Conservation (phyloP, 2,329 filamentous ascomycete species). For the Zarea fungicola region DNA sequence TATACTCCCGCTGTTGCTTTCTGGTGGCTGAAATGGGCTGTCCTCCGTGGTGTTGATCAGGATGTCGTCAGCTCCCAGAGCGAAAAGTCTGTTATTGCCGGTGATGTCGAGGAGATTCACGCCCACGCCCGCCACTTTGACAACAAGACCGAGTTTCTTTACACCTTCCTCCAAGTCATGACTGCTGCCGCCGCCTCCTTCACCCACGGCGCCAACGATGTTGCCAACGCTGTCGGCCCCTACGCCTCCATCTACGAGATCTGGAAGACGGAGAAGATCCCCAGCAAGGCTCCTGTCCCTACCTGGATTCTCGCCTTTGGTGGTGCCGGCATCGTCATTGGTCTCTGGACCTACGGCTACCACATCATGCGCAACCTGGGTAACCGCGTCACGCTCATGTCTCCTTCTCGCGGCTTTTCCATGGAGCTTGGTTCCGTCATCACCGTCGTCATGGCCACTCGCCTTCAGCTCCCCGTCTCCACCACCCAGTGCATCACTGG, state of each 20-base stretch:
- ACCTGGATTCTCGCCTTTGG: constrained; percentile 55
- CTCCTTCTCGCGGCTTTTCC: constrained; percentile 52
- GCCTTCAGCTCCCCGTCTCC: constrained; percentile 56
- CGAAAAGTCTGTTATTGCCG: constrained; percentile 39
- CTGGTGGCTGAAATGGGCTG: constrained; percentile 38
- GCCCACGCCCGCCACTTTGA: constrained; percentile 53
- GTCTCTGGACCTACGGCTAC: constrained; percentile 57
- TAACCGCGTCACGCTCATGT: constrained; percentile 59
- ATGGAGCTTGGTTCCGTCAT: constrained; percentile 58
- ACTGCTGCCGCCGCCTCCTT: constrained; percentile 60
- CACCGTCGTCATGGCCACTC: constrained; percentile 59
- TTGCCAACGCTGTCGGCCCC: constrained; percentile 58
- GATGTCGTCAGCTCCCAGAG: constrained; percentile 35
- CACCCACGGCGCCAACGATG: constrained; percentile 62
- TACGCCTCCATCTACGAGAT: constrained; percentile 59
- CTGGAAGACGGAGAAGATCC: constrained; percentile 45
- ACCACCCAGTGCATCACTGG: constrained; percentile 62
- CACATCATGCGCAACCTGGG: constrained; percentile 60
- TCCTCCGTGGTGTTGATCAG: constrained; percentile 44
- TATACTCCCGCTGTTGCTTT: constrained; percentile 36
- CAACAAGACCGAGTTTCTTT: constrained; percentile 57
- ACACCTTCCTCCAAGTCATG: constrained; percentile 55
- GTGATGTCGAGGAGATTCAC: constrained; percentile 50
- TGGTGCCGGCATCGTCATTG: constrained; percentile 46
- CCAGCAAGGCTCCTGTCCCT: constrained; percentile 46